Evolutionary conservation across 208 protist species (phyloP).

Genomic region (Leishmania tropica): DNA sequence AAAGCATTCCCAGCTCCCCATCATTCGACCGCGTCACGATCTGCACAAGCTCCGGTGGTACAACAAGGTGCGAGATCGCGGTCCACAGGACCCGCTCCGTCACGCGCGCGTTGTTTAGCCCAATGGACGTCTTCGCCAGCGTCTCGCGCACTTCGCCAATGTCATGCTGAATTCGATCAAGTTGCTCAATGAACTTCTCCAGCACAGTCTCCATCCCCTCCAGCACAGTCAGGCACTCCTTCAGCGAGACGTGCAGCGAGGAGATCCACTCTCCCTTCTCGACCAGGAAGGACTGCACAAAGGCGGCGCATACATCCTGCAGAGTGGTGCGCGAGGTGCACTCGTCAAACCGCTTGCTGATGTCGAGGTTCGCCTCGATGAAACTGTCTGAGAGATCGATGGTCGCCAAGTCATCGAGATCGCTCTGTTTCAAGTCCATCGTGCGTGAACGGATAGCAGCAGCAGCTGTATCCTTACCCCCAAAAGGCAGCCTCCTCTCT

Average conservation of each 20-base stretch:
- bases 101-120: conserved; percentile 47
- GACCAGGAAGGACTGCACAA: conserved; percentile 69
- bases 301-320: conserved; percentile 61
- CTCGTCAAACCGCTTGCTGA: conserved; percentile 35
- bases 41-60: conserved; percentile 82
- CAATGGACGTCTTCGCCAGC: conserved; percentile 47
- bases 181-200: conserved; percentile 63
- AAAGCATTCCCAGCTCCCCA: conserved; percentile 74
- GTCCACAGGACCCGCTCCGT: conserved; percentile 64
- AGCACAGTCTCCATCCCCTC: conserved; percentile 73
- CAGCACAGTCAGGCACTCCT: conserved; percentile 59
- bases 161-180: conserved; percentile 64
- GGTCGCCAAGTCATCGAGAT: conserved; percentile 62
- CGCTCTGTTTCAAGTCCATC: conserved; percentile 34
- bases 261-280: conserved; percentile 60
- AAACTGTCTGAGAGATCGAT: conserved; percentile 66
- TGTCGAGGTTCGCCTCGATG: conserved; percentile 43
- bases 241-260: conserved; percentile 55
- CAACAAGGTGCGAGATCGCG: conserved; percentile 56
- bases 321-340: conserved; percentile 39
- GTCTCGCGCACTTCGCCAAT: conserved; percentile 78
- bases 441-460: background rate
- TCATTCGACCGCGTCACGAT: conserved; percentile 72
- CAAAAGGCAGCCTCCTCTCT: background rate
- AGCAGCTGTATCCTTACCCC: background rate